Base-by-base conservation (phyloP, 345 rosid genomes). In the Hibiscus tridactylites region DNA sequence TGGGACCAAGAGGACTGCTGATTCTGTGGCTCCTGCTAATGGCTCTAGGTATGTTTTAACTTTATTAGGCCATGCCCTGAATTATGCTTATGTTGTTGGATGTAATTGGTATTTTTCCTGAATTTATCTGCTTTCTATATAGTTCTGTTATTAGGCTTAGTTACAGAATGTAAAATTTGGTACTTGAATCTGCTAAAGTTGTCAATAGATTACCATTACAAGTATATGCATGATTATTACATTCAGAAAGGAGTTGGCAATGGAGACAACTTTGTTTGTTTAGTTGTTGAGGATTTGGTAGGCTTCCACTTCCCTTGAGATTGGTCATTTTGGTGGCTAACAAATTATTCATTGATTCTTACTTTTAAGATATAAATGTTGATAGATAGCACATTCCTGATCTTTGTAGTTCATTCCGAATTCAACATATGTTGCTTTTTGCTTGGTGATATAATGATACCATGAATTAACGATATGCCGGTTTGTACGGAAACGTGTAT, bases 1-100 rank as follows among this genome's bases (percentile, higher is more conserved):
- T 77, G 91, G 93, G 75, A 78, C 83, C 65, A 90, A 93, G 83
- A 83, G 93, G 79, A 78, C 81, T 71, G 90, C 93, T 68, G 96
- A 93, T 81, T 84, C 88, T 77, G 83, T 83, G 62, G 80, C 85
- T 62, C 75, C 80, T 7, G 65, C 88, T 76, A 84, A 81, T 62
- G 76, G 68, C 77, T 65, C 83, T 72, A 83, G 91, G 98, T 88
- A 69, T 71, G 46, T 60, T 65, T 63, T 68, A 15, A 21, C 15
- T 7, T 37, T 28, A 2, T 59, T 59, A 15, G 21, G 53, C 47
- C 47, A 11, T 61, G 46, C 12, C 54, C 10, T 71, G 47, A 71
- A 47, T 61, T 60, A 17, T 73, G 31, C 52, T 54, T 19, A n/a
- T 61, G 49, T 13, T 72, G 16, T 49, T 62, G 31, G 39, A 58